Conservation (phyloP, 2,329 filamentous ascomycete genomes). For the Colletotrichum viniferum region DNA sequence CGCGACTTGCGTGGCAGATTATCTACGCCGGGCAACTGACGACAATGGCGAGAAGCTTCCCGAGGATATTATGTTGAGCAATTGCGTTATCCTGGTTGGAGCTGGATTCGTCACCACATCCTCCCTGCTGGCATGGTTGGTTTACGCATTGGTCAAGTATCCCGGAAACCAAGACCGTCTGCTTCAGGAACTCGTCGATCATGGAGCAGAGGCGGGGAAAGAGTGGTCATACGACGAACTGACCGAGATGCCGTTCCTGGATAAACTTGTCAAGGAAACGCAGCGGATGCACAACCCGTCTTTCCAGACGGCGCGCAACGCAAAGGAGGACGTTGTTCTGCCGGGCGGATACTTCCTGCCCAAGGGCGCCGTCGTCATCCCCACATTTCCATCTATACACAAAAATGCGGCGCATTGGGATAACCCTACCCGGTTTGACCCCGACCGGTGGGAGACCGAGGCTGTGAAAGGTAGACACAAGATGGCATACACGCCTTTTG, state of each 20-base stretch:
- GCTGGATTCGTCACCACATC: slow-evolving; percentile 4
- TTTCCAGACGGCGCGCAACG: slow-evolving; percentile 3
- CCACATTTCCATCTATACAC: not conserved
- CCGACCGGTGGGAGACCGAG: not conserved
- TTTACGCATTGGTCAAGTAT: not conserved
- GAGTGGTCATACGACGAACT: not conserved
- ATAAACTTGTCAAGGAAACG: slow-evolving; percentile 2
- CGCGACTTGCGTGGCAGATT: slow-evolving; percentile 2
- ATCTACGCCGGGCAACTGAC: not conserved
- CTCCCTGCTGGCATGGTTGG: not conserved
- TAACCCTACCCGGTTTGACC: not conserved
- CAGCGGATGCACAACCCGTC: slow-evolving; percentile 5
- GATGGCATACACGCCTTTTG: slow-evolving; percentile 2
- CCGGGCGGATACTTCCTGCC: not conserved
- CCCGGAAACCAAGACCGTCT: not conserved
- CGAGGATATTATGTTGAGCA: not conserved
- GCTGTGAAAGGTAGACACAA: not conserved
- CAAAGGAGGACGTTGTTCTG: not conserved
- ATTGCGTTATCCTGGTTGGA: slow-evolving; percentile 2
- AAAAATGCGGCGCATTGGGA: not conserved
- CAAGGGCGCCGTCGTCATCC: not conserved
- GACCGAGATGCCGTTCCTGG: not conserved
- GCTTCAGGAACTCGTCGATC: not conserved
- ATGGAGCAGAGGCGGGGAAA: not conserved
- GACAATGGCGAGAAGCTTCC: not conserved